Base-by-base conservation (phyloP, 202 grass and related monocot species). In the Musa balbisiana region DNA sequence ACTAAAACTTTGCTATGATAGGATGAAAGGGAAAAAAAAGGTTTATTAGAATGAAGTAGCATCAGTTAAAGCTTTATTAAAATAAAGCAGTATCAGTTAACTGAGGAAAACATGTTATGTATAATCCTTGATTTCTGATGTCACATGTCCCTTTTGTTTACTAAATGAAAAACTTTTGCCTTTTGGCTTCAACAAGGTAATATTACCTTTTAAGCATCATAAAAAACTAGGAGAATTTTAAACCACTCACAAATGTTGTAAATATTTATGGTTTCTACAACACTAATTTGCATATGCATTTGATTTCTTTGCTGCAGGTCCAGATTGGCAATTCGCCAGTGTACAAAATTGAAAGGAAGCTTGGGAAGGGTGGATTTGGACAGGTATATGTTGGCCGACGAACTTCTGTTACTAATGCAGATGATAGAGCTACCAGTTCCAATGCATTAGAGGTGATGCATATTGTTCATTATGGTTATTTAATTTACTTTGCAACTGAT, bases 281-380 rank as follows among this genome's bases (percentile, higher is more conserved):
- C 54, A 23, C 50, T 43, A 52, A 29, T 24, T 52, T 53, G 13
- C 11, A 15, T 1, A 1, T 24, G 20, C 17, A 51, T 70, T 3
- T 50, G 27, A 11, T 51, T 51, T 62, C 53, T 71, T 71, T 71
- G 67, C 11, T 54, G 25, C 67, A 79, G 77, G 77, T 79, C 67
- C 77, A 79, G 54, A 51, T 79, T 71, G 77, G 77, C 53, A 79
- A 71, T 55, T 79, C 77, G 11, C 77, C 77, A 50, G 13, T 43
- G 3, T 79, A 79, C 60, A 72, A 10, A 72, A 49, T 62, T 72
- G 77, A 79, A 59, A 79, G 77, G 27, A 79, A 79, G 67, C 77
- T 79, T 50, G 77, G 77, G 26, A 79, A 79, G 33, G 77, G 77
- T 59, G 77, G 77, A 60, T 79, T 79, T 60, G 77, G 77, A 51